Evolutionary conservation across 1,139 yeast genomes (phyloP), one percentile per base, ranked within the genome.

Genomic region (Yamadazyma dendronema): DNA sequence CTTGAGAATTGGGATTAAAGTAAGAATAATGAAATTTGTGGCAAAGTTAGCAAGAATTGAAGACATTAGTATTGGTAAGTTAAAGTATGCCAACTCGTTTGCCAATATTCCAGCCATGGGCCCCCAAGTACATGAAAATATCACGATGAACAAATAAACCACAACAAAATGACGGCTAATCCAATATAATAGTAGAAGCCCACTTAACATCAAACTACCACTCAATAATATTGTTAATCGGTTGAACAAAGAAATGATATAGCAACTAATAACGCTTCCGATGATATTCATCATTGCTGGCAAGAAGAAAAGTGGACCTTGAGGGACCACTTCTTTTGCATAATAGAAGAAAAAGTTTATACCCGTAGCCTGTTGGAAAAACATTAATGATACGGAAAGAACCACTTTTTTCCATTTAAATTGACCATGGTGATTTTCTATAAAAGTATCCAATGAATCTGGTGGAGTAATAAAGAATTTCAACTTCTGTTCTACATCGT

Each of bases 341-440:
- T 53, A 65, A 42, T 63, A 65, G 36, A 65, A 64, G 37, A 62
- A 61, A 33, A 57, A 61, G 38, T 61, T 62, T 24, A 64, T 59
- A 1, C 70, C 69, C 1, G 67, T 60, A 28, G 63, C 44, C 42
- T 63, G 70, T 43, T 64, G 70, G 28, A 59, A 53, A 11, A 48
- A 47, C 62, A 60, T 56, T 5, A 64, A 29, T 3, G 41, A 30
- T 24, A 57, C 47, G 36, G 64, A 52, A 11, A 33, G 16, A 14
- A 32, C 10, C 4, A 33, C 21, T n/a, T 36, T 30, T 10, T 19
- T 29, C 33, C 30, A 28, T 4, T 8, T 4, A 19, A 32, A 32
- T 14, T 7, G 4, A 19, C 26, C n/a, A 12, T 4, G 13, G 16
- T 13, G 28, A 21, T 17, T 16, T 21, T 3, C 11, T n/a, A 2